Conservation (phyloP, 2,329 filamentous ascomycete genomes). For the Knufia petricola region DNA sequence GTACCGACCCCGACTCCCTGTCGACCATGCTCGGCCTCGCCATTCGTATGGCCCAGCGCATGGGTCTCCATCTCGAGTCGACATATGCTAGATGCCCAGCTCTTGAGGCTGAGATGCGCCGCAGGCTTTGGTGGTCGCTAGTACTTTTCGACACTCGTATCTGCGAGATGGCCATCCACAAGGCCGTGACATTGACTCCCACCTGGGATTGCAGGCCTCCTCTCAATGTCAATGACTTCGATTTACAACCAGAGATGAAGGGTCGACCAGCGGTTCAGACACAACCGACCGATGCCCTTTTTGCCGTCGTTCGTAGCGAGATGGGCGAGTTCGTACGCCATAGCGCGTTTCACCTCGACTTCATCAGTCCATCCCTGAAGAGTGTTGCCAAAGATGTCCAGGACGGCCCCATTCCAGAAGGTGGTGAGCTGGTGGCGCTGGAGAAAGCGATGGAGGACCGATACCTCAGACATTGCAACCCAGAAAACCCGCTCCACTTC, state of each 20-base stretch:
- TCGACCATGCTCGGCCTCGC: constrained; percentile 56
- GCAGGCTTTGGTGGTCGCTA: constrained; percentile 64
- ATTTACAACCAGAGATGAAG: constrained; percentile 33
- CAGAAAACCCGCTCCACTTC: constrained; percentile 37
- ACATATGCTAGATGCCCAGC: constrained; percentile 34
- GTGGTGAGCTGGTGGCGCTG: constrained; percentile 27
- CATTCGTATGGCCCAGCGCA: constrained; percentile 56
- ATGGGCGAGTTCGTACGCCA: constrained; percentile 34
- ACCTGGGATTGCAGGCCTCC: constrained; percentile 37
- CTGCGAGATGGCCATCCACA: constrained; percentile 53
- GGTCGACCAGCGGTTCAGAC: constrained; percentile 24
- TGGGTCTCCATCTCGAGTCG: constrained; percentile 59
- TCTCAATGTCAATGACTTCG: constrained; percentile 35
- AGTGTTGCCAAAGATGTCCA: constrained; percentile 23
- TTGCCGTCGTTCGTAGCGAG: constrained; percentile 36
- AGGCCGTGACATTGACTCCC: constrained; percentile 29
- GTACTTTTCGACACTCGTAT: constrained; percentile 60
- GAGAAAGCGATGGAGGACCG: constrained; percentile 36
- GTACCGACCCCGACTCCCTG: constrained; percentile 51
- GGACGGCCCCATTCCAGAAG: constrained; percentile 18
- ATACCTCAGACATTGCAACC: constrained; percentile 36
- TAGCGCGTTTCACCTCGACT: constrained; percentile 37
- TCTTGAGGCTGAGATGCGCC: constrained; percentile 60
- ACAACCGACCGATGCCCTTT: constrained; percentile 33
- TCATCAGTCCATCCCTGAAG: constrained; percentile 34